Evolutionary conservation across 1,284 basidiomycete genomes (phyloP).

Genomic region (Tausonia pullulans): DNA sequence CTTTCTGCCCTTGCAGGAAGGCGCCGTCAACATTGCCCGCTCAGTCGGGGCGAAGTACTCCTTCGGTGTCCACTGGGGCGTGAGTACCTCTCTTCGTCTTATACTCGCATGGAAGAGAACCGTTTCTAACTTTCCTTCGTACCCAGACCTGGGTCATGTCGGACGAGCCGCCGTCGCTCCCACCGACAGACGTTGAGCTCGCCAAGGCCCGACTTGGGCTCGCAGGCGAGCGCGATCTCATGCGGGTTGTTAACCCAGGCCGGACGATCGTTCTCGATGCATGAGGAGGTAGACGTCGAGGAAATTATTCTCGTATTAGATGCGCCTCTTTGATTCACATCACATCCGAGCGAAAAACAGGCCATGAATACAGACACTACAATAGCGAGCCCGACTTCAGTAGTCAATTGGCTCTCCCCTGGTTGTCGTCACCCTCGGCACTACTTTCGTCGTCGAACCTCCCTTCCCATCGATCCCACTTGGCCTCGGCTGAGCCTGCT

Average conservation of each 20-base stretch:
- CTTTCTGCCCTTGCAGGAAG: constrained; percentile 13
- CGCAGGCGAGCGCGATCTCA: not conserved
- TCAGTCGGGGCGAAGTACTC: constrained; percentile 30
- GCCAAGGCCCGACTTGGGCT: constrained; percentile 11
- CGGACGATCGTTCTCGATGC: constrained; percentile 4
- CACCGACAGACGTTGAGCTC: constrained; percentile 9
- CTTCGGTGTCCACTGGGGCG: constrained; percentile 38
- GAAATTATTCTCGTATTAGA: no score
- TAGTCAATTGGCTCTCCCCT: no score
- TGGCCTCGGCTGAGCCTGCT: no score
- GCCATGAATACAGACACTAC: no score
- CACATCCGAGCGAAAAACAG: no score
- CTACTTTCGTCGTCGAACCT: no score
- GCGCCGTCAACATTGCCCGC: constrained; percentile 33
- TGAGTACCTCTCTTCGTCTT: constrained; percentile 20
- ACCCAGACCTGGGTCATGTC: constrained; percentile 1
- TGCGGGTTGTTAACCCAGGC: constrained; percentile 12
- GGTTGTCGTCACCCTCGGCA: no score
- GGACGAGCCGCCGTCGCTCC: constrained; percentile 7
- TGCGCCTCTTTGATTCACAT: no score
- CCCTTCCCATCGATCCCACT: no score
- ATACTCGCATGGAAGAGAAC: no score
- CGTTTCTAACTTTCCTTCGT: not conserved
- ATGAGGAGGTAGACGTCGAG: no score
- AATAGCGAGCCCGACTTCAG: no score